Evolutionary conservation across 176 grass and related monocot genomes (phyloP), one percentile per base, ranked within the genome.

Genomic region (Typha latifolia): DNA sequence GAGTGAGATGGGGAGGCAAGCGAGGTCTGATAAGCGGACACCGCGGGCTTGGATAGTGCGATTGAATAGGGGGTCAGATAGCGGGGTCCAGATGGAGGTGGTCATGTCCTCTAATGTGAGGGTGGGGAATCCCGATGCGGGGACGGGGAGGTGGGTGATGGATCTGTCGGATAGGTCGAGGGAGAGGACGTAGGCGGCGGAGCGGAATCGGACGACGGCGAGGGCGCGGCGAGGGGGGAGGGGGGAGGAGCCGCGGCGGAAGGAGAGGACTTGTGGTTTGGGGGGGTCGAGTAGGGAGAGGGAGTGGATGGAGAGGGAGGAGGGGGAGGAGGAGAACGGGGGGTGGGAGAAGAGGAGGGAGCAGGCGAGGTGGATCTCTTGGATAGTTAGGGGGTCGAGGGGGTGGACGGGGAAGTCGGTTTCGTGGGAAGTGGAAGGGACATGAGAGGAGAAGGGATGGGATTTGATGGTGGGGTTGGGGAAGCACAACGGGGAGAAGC

Each of bases 61-160:
- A 68, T 84, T 84, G 79, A 97, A 97, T 19, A 47, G 47, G 14
- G 79, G 37, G 78, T 91, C 78, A 0, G n/a, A 1, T 24, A 96
- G 74, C n/a, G 93, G 82, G 32, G 49, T 74, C 34, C 13, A 72
- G 22, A 82, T 31, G 50, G 86, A 75, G 3, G n/a, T 51, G 14
- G 0, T 43, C 80, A 86, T 84, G 75, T 96, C 93, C 18, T 96
- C 88, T 66, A 89, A 73, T 72, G 74, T 91, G 84, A 96, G 83
- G 16, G 69, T 82, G 13, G 93, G 93, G 72, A 84, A 96, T 0
- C 93, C 93, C 0, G 85, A 82, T 0, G 76, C 78, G 0, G 93
- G 78, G 23, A 56, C 70, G 1, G 82, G 85, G 22, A 84, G 81
- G 12, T 69, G 55, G 3, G 62, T 59, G 47, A 96, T 80, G 1